phyloP scores from a whole-genome alignment of 2,329 filamentous ascomycete genomes.

The Fragosphaeria purpurea region DNA sequence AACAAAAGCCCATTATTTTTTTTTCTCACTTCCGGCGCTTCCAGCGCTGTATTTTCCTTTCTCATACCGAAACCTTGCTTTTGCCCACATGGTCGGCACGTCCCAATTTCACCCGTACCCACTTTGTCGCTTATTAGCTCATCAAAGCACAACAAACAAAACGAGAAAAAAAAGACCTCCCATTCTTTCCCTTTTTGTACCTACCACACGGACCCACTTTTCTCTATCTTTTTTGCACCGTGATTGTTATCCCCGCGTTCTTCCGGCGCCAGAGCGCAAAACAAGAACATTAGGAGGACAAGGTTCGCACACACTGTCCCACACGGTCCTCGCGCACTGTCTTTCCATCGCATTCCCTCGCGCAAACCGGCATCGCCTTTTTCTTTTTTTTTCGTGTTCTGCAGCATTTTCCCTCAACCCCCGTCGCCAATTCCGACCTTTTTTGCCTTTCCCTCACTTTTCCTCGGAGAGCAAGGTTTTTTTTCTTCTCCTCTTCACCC shows the following conservation, averaged over 20 bases:
- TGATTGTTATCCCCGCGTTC: slow-evolving; percentile 9
- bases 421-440: slow-evolving; percentile 3
- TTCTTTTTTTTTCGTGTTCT: neutral
- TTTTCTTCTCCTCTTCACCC: neutral
- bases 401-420: slow-evolving; percentile 2
- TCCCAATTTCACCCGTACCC: slow-evolving; percentile 12
- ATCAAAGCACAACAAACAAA: slow-evolving; percentile 4
- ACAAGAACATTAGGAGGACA: neutral
- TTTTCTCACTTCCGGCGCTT: neutral
- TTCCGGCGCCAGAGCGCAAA: slow-evolving; percentile 8
- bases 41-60: slow-evolving; percentile 1
- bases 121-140: slow-evolving; percentile 12
- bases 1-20: slow-evolving; percentile 1
- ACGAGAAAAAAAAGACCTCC: neutral
- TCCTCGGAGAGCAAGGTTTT: slow-evolving; percentile 4
- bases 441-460: slow-evolving; percentile 5
- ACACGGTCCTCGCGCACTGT: neutral
- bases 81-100: neutral
- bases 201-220: slow-evolving; percentile 2
- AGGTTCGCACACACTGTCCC: neutral
- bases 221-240: slow-evolving; percentile 1
- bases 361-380: too few relatives aligned
- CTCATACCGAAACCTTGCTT: neutral
- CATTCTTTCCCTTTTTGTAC: slow-evolving; percentile 7
- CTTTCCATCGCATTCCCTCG: neutral